Evolutionary conservation across 139 green algal species (phyloP), one percentile per base, ranked within the genome.

Genomic region (Coelastrella sp.): DNA sequence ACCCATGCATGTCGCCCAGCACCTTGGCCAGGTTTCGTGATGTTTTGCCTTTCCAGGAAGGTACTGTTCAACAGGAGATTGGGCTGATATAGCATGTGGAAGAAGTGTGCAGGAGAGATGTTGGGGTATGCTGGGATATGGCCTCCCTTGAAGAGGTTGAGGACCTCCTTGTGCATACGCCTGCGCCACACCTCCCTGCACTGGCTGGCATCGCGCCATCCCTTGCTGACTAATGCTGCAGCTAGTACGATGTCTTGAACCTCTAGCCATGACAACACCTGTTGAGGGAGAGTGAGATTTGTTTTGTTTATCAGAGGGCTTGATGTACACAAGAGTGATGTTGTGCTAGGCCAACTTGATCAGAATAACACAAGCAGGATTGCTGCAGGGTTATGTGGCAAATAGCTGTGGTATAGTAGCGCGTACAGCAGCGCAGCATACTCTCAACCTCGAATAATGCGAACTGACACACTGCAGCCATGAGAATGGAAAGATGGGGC

Each of bases 181-280:
- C 51, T 73, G 19, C 77, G 51, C 77, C 77, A 83, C 19, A 83
- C 77, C 41, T 83, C 77, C 37, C 51, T 59, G 77, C 77, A 83
- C 4, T 32, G 27, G 77, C 77, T 83, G 37, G 77, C 77, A 17
- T 73, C 34, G 35, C n/a, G 19, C 77, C 77, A 83, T 0, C 34
- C 23, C 6, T 32, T 57, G 6, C 32, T 73, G 53, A 83, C 77
- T 3, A 83, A 30, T 25, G 57, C 77, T 43, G 77, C 77, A 11
- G 9, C 21, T 13, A 19, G 21, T 17, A 71, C 23, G 45, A 83
- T 59, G 35, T 83, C 57, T 15, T 5, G 23, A 13, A 74, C 23
- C 35, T 59, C 77, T 25, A 83, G 59, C 45, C 51, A 83, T 23
- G 77, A 83, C 57, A 83, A 59, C 77, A 83, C 77, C 77, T 73